Evolutionary conservation across 73 alveolate species (phyloP).

Genomic region (Paraurostyla sp.): DNA sequence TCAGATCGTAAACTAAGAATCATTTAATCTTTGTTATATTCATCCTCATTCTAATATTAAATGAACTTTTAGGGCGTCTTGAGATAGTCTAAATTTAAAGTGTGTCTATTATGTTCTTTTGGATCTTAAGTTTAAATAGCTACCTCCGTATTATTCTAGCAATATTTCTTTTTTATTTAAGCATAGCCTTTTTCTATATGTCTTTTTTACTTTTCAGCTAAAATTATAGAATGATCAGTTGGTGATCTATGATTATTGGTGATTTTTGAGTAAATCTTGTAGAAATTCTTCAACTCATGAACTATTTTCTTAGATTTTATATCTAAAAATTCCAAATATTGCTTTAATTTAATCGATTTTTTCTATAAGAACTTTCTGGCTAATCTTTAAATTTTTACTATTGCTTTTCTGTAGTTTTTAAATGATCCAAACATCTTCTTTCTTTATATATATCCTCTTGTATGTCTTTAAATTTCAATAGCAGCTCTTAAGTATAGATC

Average conservation of each 20-base stretch:
- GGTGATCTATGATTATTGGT: background rate
- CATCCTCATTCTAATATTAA: background rate
- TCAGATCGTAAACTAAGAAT: background rate
- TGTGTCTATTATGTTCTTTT: background rate
- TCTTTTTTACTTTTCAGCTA: background rate
- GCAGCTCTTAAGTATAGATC: constrained; percentile 52
- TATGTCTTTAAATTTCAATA: constrained; percentile 24
- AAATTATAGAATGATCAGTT: background rate
- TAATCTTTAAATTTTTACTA: background rate
- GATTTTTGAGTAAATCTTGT: constrained; percentile 5
- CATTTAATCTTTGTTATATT: background rate
- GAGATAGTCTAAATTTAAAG: background rate
- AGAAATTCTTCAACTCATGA: constrained; percentile 4
- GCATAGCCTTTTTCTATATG: background rate
- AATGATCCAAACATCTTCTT: background rate
- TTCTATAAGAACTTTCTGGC: background rate
- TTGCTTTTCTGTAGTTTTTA: background rate
- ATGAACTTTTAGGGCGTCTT: background rate
- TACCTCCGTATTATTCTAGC: background rate
- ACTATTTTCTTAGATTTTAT: background rate
- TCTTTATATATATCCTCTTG: constrained; percentile 7
- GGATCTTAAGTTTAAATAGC: background rate
- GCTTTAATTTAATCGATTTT: background rate
- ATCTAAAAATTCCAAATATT: constrained; percentile 7
- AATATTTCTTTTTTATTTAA: background rate